These are phyloP conservation scores for Pyrus hybrid DNA, from an alignment of 331 rosid genomes.

Conservation along the genomic window DNA sequence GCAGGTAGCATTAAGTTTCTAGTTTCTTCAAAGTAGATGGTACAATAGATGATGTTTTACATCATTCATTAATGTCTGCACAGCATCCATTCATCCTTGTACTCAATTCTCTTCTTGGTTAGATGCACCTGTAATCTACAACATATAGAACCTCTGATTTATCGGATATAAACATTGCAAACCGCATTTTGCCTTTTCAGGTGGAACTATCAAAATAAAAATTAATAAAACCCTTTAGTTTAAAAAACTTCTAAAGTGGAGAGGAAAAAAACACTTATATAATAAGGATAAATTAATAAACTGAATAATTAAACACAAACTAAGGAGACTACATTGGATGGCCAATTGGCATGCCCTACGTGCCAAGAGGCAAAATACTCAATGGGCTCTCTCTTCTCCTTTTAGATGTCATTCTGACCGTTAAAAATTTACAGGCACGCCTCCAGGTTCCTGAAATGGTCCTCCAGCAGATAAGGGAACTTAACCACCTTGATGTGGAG, in stretches of 20 bases:
- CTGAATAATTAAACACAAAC: no score
- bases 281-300: no score
- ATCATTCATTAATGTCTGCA: not conserved
- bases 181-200: not conserved
- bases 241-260: no score
- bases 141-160: not conserved
- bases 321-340: no score
- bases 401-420: not conserved
- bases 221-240: no score
- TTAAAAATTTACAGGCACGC: conserved; percentile 55
- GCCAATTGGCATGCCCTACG: no score
- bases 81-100: not conserved
- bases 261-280: no score
- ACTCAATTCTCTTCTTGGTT: not conserved
- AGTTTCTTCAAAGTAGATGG: not conserved
- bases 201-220: no score
- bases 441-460: conserved; percentile 49
- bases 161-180: not conserved
- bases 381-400: not conserved
- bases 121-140: not conserved
- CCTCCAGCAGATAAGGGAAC: conserved; percentile 51
- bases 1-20: conserved; percentile 35
- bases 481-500: conserved; percentile 81
- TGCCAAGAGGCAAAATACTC: no score
- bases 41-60: not conserved